Conservation (phyloP, 768 basidiomycete genomes). For the Boletus rufocinnamomeus region DNA sequence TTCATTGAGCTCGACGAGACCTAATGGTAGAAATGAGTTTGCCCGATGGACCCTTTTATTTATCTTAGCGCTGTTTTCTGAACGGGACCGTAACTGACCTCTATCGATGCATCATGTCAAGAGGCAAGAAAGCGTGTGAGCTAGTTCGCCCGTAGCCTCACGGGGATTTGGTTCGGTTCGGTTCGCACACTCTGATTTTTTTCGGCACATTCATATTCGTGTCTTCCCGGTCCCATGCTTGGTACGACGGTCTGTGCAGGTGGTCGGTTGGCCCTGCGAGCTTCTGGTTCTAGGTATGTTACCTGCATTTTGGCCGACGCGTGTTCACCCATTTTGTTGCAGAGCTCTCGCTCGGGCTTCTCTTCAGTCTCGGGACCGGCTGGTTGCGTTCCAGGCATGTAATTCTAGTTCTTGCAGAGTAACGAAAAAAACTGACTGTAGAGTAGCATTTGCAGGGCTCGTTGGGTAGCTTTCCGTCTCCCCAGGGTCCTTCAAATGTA, state of each 20-base stretch:
- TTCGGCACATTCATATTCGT: neutral
- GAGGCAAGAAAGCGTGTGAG: slow-evolving; percentile 18
- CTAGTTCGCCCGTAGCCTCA: slow-evolving; percentile 13
- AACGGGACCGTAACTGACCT: slow-evolving; percentile 2
- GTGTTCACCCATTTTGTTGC: slow-evolving; percentile 16
- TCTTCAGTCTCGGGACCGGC: slow-evolving; percentile 12
- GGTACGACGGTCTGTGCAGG: slow-evolving; percentile 22
- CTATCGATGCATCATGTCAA: slow-evolving; percentile 25
- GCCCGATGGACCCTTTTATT: slow-evolving; percentile 45
- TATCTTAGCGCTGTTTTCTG: neutral
- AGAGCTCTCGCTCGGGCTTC: slow-evolving; percentile 19
- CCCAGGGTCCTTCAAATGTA: slow-evolving; percentile 16
- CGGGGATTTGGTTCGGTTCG: slow-evolving; percentile 17
- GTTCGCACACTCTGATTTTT: slow-evolving; percentile 4
- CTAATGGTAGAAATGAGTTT: slow-evolving; percentile 52
- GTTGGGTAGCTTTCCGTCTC: slow-evolving; percentile 3
- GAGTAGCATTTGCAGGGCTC: slow-evolving; percentile 10
- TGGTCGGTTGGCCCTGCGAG: slow-evolving; percentile 27
- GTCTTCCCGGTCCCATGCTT: slow-evolving; percentile 20
- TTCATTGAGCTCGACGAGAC: slow-evolving; percentile 66
- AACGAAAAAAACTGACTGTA: slow-evolving; percentile 4
- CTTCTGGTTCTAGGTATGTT: slow-evolving; percentile 25
- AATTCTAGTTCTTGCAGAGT: neutral
- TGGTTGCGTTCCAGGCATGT: slow-evolving; percentile 25
- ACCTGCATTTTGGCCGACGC: neutral